phyloP scores from a whole-genome alignment of 2,329 filamentous ascomycete species.

The Diaporthe australafricana region DNA sequence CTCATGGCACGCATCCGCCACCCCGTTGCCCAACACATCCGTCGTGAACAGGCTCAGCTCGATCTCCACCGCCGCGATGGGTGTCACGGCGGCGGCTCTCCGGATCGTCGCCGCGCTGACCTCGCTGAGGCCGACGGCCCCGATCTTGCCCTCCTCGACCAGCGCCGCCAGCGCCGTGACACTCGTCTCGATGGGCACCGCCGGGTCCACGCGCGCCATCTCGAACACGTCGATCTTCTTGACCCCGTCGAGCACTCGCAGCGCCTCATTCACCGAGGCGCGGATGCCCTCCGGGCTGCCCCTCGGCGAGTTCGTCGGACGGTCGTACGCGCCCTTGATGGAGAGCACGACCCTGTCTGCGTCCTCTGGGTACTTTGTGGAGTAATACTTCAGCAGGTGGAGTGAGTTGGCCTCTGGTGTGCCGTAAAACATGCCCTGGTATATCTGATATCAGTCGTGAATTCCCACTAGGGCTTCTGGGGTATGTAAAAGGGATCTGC shows the following conservation, averaged over 20 bases:
- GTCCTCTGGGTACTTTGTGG: constrained; percentile 65
- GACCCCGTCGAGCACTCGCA: constrained; percentile 54
- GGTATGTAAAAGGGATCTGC: not conserved
- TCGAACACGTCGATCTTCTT: constrained; percentile 65
- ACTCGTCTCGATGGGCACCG: constrained; percentile 59
- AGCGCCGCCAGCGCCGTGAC: constrained; percentile 49
- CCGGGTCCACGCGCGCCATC: constrained; percentile 54
- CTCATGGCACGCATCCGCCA: constrained; percentile 65
- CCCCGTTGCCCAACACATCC: constrained; percentile 50
- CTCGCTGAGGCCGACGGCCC: constrained; percentile 57
- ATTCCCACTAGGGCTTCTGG: not conserved
- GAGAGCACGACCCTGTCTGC: constrained; percentile 65
- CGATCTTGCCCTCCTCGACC: constrained; percentile 56
- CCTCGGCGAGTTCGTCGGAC: constrained; percentile 50
- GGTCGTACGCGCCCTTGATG: constrained; percentile 63
- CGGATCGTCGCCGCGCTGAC: constrained; percentile 55
- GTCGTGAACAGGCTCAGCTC: constrained; percentile 56
- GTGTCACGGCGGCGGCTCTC: constrained; percentile 50
- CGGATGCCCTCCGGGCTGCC: constrained; percentile 60
- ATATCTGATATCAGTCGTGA: not conserved
- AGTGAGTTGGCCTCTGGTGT: constrained; percentile 61
- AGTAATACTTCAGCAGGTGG: constrained; percentile 65
- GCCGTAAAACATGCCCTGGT: constrained; percentile 60
- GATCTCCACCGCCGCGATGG: constrained; percentile 59
- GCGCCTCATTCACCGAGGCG: constrained; percentile 66